These are phyloP conservation scores for Tetracladium setigerum DNA, from an alignment of 495 filamentous ascomycete genomes.

Conservation along the genomic window DNA sequence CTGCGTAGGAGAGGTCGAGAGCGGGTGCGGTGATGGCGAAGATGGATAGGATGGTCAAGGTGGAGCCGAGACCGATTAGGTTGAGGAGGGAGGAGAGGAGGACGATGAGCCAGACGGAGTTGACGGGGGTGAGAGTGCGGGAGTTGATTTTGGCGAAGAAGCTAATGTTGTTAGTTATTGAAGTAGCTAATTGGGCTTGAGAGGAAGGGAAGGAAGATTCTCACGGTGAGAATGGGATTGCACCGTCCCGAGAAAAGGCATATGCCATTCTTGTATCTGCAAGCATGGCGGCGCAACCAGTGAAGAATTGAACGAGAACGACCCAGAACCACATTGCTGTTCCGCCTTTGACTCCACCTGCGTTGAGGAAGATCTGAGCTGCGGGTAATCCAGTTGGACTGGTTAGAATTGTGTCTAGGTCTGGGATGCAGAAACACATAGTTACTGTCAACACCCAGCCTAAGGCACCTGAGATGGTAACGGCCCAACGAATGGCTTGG, in stretches of 20 bases:
- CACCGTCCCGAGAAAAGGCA: conserved; percentile 64
- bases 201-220: background rate
- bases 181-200: too few relatives aligned
- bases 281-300: conserved; percentile 62
- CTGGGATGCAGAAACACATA: conserved; percentile 61
- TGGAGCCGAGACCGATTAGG: conserved; percentile 60
- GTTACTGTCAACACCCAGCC: conserved; percentile 61
- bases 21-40: conserved; percentile 67
- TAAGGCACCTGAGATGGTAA: conserved; percentile 49
- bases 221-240: conserved; percentile 57
- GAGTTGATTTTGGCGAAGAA: conserved; percentile 52
- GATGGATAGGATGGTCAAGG: conserved; percentile 60
- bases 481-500: conserved; percentile 54
- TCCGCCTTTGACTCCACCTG: conserved; percentile 51
- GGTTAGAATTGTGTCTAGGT: conserved; percentile 53
- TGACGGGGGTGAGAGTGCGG: conserved; percentile 55
- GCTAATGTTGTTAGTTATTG: conserved; percentile 17
- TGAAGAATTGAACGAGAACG: conserved; percentile 65
- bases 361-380: conserved; percentile 65
- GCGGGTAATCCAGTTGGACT: conserved; percentile 59
- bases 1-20: conserved; percentile 60
- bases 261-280: conserved; percentile 68
- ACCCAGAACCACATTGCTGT: conserved; percentile 64
- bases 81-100: conserved; percentile 52
- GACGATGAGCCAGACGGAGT: conserved; percentile 67